Percentiles rank a stretch among this genome's conserved stretches.
Conservation (phyloP, 805 yeast genomes). For the Suhomyces prunicola region DNA sequence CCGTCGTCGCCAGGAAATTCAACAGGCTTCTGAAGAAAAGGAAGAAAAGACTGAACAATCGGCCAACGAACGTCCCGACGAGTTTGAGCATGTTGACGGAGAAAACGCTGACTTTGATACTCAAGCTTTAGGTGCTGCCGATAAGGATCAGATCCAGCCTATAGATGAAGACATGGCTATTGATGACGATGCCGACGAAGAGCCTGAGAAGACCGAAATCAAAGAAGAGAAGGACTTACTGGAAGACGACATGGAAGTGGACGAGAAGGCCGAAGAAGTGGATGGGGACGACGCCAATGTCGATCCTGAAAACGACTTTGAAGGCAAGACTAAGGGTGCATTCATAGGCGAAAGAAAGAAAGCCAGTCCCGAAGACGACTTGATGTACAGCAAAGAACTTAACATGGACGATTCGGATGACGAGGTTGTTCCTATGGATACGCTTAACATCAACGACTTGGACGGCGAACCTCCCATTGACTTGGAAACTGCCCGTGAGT, state of each 20-base stretch:
- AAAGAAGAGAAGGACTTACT: conserved; percentile 9
- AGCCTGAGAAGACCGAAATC: conserved; percentile 4
- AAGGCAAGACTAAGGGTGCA: conserved; percentile 50
- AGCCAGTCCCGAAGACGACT: conserved; percentile 30
- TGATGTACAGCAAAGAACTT: conserved; percentile 16
- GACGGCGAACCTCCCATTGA: conserved; percentile 43
- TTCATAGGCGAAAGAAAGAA: conserved; percentile 47
- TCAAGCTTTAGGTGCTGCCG: conserved; percentile 91
- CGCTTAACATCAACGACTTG: conserved; percentile 7
- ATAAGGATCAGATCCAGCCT: conserved; percentile 70
- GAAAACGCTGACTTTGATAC: conserved; percentile 76
- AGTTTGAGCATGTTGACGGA: conserved; percentile 79
- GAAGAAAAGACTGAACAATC: conserved; percentile 44
- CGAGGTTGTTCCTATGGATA: conserved; percentile 7
- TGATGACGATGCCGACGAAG: conserved; percentile 52
- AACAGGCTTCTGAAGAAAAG: conserved; percentile 51
- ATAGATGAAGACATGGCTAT: conserved; percentile 80
- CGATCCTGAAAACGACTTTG: conserved; percentile 43
- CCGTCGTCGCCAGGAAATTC: conserved; percentile 83
- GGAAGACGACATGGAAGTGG: conserved; percentile 14
- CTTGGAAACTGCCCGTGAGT: conserved; percentile 63
- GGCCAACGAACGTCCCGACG: conserved; percentile 73
- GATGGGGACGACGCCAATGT: conserved; percentile 26
- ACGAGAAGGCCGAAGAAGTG: conserved; percentile 26
- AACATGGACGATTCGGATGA: conserved; percentile 19